phyloP scores from a whole-genome alignment of 495 filamentous ascomycete species.

The Hypomontagnella submonticulosa region DNA sequence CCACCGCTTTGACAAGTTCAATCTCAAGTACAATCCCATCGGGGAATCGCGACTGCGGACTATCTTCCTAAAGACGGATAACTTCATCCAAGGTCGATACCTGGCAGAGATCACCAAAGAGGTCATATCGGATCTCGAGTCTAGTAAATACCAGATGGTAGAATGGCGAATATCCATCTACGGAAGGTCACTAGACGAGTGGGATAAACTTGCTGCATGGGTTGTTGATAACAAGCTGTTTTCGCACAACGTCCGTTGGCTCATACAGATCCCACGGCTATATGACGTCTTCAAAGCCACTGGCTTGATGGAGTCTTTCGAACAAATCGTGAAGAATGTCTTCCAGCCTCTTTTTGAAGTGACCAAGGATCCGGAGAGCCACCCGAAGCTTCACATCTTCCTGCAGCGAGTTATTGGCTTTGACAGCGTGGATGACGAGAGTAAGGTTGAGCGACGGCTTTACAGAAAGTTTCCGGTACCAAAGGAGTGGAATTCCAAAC shows the following conservation, averaged over 20 bases:
- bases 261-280: conserved; percentile 92
- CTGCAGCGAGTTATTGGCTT: conserved; percentile 95
- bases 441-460: conserved; percentile 90
- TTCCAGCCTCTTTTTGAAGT: conserved; percentile 96
- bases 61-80: conserved; percentile 98
- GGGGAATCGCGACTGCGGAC: conserved; percentile 94
- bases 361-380: conserved; percentile 83
- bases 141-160: conserved; percentile 99
- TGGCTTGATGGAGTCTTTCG: conserved; percentile 85
- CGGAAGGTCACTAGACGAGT: conserved; percentile 89
- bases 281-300: conserved; percentile 95
- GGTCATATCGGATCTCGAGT: conserved; percentile 96
- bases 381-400: conserved; percentile 95
- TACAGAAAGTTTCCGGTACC: conserved; percentile 95
- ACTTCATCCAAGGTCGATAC: conserved; percentile 95
- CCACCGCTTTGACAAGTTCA: conserved; percentile 99
- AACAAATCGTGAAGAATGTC: conserved; percentile 89
- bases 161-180: conserved; percentile 99
- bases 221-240: conserved; percentile 99
- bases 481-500: conserved; percentile 84
- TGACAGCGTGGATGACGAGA: conserved; percentile 98
- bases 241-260: conserved; percentile 96
- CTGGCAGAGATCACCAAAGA: conserved; percentile 97
- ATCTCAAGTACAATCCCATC: conserved; percentile 97
- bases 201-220: conserved; percentile 98